phyloP scores from a whole-genome alignment of 495 filamentous ascomycete species.

The Zalerion maritima region DNA sequence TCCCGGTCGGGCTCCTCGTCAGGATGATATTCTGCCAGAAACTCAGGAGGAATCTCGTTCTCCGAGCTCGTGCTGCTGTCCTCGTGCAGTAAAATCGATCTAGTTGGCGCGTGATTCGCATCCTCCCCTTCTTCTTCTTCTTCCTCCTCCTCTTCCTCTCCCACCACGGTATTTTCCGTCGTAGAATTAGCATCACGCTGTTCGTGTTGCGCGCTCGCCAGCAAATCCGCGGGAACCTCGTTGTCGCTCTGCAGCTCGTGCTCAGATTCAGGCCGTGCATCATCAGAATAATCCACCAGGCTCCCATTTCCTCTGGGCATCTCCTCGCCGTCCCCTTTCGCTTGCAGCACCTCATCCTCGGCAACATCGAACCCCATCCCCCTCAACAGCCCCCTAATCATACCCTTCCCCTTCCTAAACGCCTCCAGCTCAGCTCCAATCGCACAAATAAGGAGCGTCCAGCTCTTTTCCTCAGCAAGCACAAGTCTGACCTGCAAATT shows the following conservation, averaged over 20 bases:
- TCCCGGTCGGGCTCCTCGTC: too few relatives aligned
- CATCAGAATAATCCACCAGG: background rate
- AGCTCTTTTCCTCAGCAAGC: conserved; percentile 48
- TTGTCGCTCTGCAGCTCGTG: conserved; percentile 14
- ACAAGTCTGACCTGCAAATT: conserved; percentile 47
- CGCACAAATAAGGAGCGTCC: conserved; percentile 80
- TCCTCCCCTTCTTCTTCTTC: background rate
- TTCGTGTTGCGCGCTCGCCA: conserved; percentile 9
- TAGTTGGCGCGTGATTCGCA: background rate
- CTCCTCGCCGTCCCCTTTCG: conserved; percentile 4
- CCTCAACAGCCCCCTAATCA: conserved; percentile 43
- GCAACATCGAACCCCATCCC: conserved; percentile 13
- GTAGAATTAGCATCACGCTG: conserved; percentile 6
- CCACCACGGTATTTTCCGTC: conserved; percentile 1
- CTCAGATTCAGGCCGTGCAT: conserved; percentile 13
- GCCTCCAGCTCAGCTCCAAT: conserved; percentile 83
- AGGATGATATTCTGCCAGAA: conserved; percentile 17
- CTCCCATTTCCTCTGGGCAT: conserved; percentile 1
- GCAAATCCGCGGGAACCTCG: conserved; percentile 23
- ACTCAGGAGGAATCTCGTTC: conserved; percentile 26
- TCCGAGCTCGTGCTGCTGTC: conserved; percentile 15
- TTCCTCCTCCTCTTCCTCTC: conserved; percentile 1
- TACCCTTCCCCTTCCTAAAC: conserved; percentile 49
- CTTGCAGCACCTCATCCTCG: conserved; percentile 7
- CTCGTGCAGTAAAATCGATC: background rate